phyloP scores from a whole-genome alignment of 78 protist species.

The Dictyostelium brefeldianum region DNA sequence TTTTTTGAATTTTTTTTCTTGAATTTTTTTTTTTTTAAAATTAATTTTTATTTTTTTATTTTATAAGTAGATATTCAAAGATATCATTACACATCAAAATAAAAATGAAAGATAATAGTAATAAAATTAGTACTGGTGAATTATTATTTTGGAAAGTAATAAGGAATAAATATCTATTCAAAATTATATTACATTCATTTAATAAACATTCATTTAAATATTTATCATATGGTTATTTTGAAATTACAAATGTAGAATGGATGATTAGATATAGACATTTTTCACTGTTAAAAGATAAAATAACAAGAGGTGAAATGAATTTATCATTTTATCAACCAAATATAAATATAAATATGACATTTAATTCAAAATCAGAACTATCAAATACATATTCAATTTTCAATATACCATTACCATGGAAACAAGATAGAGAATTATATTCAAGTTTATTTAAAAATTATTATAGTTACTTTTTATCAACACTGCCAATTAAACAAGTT shows the following conservation, averaged over 20 bases:
- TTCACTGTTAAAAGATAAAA: not conserved
- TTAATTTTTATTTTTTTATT: too few species aligned
- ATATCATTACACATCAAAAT: too few species aligned
- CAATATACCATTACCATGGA: not conserved
- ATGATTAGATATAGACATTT: not conserved
- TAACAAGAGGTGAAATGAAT: not conserved
- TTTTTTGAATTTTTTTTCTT: too few species aligned
- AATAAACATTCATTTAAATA: not conserved
- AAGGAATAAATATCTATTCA: not conserved
- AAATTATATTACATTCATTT: not conserved
- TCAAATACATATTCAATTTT: not conserved
- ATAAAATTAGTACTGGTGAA: not conserved
- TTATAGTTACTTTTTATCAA: not conserved
- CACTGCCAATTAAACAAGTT: not conserved
- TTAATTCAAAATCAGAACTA: too few species aligned
- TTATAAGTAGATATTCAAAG: too few species aligned
- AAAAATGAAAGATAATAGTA: too few species aligned
- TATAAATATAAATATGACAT: too few species aligned
- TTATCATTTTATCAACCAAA: not conserved
- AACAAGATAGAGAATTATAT: not conserved
- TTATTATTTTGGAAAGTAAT: not conserved
- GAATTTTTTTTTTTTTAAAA: too few species aligned
- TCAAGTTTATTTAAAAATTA: not conserved
- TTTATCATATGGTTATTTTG: not conserved
- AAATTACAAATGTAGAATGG: not conserved